Percentiles rank a stretch among this genome's conserved stretches.
phyloP scores from a whole-genome alignment of 75 land plant species.

The Picea sitchensis region DNA sequence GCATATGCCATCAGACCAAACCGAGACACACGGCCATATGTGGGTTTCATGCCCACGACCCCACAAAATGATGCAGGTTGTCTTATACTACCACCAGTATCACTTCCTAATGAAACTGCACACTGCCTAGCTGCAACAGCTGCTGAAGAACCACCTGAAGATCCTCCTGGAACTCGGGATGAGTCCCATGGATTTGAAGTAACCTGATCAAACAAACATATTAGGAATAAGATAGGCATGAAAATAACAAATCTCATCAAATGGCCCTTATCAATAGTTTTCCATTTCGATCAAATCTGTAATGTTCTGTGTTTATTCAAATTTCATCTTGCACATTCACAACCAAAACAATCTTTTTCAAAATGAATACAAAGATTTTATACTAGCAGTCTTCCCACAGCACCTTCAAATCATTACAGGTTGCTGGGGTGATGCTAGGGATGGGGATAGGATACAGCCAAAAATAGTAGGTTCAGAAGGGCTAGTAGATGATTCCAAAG shows the following conservation, averaged over 20 bases:
- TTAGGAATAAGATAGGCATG: neutral
- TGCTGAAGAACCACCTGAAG: constrained; percentile 96
- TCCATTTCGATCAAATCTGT: neutral
- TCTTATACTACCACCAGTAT: constrained; percentile 96
- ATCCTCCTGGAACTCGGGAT: constrained; percentile 91
- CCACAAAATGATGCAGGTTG: constrained; percentile 99
- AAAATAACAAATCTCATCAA: neutral
- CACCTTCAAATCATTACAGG: no score
- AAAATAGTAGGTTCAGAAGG: no score
- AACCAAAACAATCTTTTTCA: no score
- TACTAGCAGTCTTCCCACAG: no score
- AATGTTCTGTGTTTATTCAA: no score
- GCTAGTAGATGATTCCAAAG: no score
- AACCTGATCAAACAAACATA: constrained; percentile 43
- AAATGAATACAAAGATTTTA: no score
- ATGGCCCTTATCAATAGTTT: neutral
- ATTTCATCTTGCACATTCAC: no score
- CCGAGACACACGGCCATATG: constrained; percentile 95
- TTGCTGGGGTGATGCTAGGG: no score
- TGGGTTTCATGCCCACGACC: constrained; percentile 91
- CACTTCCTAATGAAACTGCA: constrained; percentile 85
- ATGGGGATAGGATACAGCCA: no score
- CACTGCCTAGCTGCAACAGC: constrained; percentile 95
- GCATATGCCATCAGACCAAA: constrained; percentile 98
- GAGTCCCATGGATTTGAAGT: constrained; percentile 96